phyloP scores from a whole-genome alignment of 208 protist species.

The Paratrypanosoma confusum region DNA sequence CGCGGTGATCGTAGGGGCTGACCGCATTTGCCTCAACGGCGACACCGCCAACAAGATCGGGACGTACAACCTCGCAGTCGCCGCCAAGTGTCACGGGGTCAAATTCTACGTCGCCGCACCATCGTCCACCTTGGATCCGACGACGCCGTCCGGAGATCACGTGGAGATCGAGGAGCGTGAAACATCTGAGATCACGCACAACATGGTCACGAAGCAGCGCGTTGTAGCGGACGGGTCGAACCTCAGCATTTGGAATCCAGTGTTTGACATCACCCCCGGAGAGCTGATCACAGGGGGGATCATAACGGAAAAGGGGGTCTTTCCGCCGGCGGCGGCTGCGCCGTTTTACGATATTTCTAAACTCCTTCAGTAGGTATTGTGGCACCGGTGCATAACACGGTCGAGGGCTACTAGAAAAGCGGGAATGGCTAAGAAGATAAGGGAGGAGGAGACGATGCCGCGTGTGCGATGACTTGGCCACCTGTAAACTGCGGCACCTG shows the following conservation, averaged over 20 bases:
- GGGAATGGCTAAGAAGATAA: no score
- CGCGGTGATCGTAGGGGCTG: conserved; percentile 89
- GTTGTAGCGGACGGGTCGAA: conserved; percentile 76
- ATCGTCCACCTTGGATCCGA: conserved; percentile 84
- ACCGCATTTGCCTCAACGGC: conserved; percentile 91
- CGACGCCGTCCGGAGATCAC: conserved; percentile 48
- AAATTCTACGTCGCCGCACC: conserved; percentile 91
- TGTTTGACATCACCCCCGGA: conserved; percentile 95
- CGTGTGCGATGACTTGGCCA: no score
- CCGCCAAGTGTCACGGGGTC: conserved; percentile 80
- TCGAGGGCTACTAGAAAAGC: no score
- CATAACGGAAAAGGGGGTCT: conserved; percentile 87
- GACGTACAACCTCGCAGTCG: conserved; percentile 90
- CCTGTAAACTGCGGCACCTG: no score
- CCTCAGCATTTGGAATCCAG: conserved; percentile 91
- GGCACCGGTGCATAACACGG: no score
- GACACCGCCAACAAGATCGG: conserved; percentile 96
- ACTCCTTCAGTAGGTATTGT: no score
- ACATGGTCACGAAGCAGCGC: conserved; percentile 59
- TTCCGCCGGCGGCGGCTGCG: conserved; percentile 22
- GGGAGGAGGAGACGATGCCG: no score
- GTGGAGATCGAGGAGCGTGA: conserved; percentile 91
- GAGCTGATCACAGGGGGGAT: conserved; percentile 90
- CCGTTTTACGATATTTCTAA: conserved; percentile 52
- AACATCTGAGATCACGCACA: conserved; percentile 83